Evolutionary conservation across 805 yeast species (phyloP).

Genomic region (Wickerhamomyces sydowiorum): DNA sequence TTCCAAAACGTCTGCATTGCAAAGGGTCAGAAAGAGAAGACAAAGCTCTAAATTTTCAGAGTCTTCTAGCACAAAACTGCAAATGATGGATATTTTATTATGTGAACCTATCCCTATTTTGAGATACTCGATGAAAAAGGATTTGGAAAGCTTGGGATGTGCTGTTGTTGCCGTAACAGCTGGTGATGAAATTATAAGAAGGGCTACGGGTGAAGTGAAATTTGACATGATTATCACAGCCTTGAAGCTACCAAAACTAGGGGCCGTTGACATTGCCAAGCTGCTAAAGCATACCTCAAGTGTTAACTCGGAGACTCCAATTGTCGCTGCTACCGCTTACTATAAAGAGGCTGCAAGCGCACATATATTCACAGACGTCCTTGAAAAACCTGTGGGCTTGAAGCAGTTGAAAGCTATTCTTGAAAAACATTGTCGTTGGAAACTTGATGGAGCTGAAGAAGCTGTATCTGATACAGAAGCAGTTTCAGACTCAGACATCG

Average conservation of each 20-base stretch:
- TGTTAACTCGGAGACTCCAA: conserved; percentile 70
- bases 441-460: conserved; percentile 17
- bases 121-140: conserved; percentile 57
- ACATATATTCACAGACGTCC: conserved; percentile 52
- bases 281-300: conserved; percentile 71
- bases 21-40: conserved; percentile 48
- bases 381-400: conserved; percentile 60
- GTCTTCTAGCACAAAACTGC: conserved; percentile 15
- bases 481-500: conserved; percentile 30
- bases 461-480: conserved; percentile 24
- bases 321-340: conserved; percentile 69
- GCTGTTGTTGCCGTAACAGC: conserved; percentile 69
- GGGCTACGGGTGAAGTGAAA: conserved; percentile 77
- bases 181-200: conserved; percentile 77
- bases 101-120: conserved; percentile 88
- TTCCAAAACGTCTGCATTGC: conserved; percentile 40
- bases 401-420: conserved; percentile 14
- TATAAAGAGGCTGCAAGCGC: conserved; percentile 55
- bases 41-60: conserved; percentile 37
- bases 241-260: conserved; percentile 57
- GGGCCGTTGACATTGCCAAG: conserved; percentile 71
- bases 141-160: conserved; percentile 68
- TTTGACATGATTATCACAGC: conserved; percentile 84
- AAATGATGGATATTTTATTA: conserved; percentile 58
- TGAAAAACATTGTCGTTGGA: conserved; percentile 22